A percentile compares a stretch with the other conserved stretches of the same genome.
These are phyloP conservation scores for Candida neerlandica DNA, from an alignment of 1,139 yeast species.

Conservation along the genomic window DNA sequence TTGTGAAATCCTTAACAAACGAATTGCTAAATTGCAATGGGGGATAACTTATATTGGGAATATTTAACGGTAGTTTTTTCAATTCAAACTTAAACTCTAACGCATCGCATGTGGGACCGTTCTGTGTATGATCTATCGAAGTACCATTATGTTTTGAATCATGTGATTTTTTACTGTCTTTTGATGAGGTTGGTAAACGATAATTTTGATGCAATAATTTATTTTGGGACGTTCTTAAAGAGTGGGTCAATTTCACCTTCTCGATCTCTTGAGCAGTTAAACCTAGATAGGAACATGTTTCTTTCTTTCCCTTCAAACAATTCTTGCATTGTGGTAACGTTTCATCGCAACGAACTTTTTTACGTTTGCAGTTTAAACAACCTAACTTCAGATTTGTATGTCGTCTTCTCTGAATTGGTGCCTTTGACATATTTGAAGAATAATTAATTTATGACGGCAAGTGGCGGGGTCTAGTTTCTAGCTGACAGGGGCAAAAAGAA, in stretches of 20 bases:
- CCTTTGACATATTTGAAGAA: not conserved
- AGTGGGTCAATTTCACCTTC: constrained; percentile 31
- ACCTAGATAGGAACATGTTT: constrained; percentile 35
- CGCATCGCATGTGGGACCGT: constrained; percentile 9
- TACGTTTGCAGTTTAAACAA: constrained; percentile 45
- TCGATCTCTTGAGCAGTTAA: constrained; percentile 28
- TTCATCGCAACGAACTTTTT: constrained; percentile 52
- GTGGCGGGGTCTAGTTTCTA: not conserved
- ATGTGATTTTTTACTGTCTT: not conserved
- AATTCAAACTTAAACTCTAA: constrained; percentile 32
- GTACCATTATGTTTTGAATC: not conserved
- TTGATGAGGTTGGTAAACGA: constrained; percentile 28
- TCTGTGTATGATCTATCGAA: not conserved
- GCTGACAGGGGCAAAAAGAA: not conserved
- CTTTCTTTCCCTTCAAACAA: constrained; percentile 36
- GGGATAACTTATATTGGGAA: constrained; percentile 27
- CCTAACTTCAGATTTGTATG: constrained; percentile 50
- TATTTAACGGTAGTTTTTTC: constrained; percentile 24
- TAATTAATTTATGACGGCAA: not conserved
- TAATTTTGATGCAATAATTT: constrained; percentile 29
- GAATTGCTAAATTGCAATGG: constrained; percentile 27
- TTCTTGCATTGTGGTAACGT: constrained; percentile 43
- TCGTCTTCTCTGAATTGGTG: constrained; percentile 28
- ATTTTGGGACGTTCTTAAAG: constrained; percentile 32
- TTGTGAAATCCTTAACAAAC: constrained; percentile 23